phyloP scores from a whole-genome alignment of 371 early-diverging fungal species.

The Mortierella sp. region DNA sequence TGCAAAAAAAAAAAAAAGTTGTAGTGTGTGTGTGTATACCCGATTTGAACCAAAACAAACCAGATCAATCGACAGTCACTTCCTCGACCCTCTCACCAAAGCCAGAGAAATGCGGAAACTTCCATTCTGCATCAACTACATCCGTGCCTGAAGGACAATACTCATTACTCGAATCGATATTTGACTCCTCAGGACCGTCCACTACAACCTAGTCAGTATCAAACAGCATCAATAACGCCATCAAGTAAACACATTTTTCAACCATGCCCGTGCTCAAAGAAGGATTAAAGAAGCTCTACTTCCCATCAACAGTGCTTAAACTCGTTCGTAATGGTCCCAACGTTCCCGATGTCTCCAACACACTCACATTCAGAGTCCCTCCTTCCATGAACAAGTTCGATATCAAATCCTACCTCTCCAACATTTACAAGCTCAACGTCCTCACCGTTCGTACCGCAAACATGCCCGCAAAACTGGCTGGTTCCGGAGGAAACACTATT shows the following conservation, averaged over 20 bases:
- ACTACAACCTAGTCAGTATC: too few species aligned
- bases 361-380: conserved; percentile 94
- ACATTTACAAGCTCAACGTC: conserved; percentile 87
- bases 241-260: neutral
- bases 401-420: conserved; percentile 87
- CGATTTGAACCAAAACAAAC: conserved; percentile 19
- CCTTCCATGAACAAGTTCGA: conserved; percentile 95
- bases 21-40: neutral
- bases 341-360: conserved; percentile 80
- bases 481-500: conserved; percentile 63
- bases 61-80: conserved; percentile 20
- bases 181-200: neutral
- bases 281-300: conserved; percentile 81
- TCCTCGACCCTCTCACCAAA: neutral
- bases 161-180: neutral
- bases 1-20: conserved; percentile 13
- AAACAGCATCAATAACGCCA: neutral
- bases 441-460: conserved; percentile 94
- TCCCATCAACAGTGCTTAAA: conserved; percentile 91
- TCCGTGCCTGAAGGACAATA: conserved; percentile 4
- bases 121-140: neutral
- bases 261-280: conserved; percentile 58
- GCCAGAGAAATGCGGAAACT: neutral
- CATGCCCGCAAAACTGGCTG: conserved; percentile 64
- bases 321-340: conserved; percentile 83